Conservation (phyloP, 768 basidiomycete genomes). For the Lactarius hengduanensis region DNA sequence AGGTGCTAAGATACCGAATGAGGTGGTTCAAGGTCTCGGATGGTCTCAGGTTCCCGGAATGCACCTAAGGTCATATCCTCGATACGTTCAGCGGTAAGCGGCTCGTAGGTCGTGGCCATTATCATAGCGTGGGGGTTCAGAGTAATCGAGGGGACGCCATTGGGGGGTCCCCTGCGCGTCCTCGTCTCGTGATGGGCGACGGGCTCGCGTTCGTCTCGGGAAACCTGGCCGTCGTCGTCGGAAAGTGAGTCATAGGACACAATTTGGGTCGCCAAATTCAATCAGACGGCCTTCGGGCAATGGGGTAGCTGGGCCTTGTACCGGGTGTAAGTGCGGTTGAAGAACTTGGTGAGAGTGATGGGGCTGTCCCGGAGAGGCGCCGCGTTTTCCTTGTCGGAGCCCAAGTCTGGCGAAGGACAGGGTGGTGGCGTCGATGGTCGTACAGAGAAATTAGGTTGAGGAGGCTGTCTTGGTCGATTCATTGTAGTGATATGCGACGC, state of each 20-base stretch:
- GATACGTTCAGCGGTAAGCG: conserved; percentile 48
- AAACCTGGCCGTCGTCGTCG: neutral
- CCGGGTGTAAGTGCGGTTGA: conserved; percentile 25
- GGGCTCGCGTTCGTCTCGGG: neutral
- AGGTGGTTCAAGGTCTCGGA: conserved; percentile 70
- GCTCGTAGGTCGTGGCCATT: conserved; percentile 55
- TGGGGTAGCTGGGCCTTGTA: conserved; percentile 14
- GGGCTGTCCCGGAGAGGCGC: conserved; percentile 16
- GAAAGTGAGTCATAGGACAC: conserved; percentile 12
- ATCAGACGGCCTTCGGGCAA: conserved; percentile 20
- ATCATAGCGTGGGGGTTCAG: neutral
- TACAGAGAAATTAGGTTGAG: conserved; percentile 23
- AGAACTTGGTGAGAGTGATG: conserved; percentile 29
- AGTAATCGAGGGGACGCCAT: conserved; percentile 25
- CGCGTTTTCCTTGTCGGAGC: conserved; percentile 30
- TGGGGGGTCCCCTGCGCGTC: conserved; percentile 4
- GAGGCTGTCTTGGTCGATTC: conserved; percentile 27
- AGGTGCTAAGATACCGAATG: conserved; percentile 73
- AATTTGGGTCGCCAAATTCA: conserved; percentile 17
- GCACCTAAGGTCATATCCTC: conserved; percentile 64
- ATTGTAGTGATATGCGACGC: conserved; percentile 1
- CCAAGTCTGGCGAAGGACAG: conserved; percentile 19
- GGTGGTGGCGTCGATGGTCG: conserved; percentile 8
- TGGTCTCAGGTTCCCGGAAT: conserved; percentile 53
- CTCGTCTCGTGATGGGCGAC: neutral